Evolutionary conservation across 2,329 filamentous ascomycete genomes (phyloP), one percentile per base, ranked within the genome.

Genomic region (Fusarium tjaetaba): DNA sequence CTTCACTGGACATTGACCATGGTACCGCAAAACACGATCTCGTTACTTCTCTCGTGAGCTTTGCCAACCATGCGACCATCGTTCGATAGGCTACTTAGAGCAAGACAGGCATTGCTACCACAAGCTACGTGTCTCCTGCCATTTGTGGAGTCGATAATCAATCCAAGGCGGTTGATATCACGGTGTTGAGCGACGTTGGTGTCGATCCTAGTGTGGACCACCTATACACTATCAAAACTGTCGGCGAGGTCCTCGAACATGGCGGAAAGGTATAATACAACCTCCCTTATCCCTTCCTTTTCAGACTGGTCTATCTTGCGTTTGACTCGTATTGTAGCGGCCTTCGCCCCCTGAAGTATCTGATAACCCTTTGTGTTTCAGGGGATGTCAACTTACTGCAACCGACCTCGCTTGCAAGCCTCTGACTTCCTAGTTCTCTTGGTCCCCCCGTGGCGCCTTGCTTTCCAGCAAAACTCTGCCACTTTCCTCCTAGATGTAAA

Each of bases 241-340:
- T 61, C 9, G 13, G 59, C 11, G 36, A 61, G 22, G 36, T 42
- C 11, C 30, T 43, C 7, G 36, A 42, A 2, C 42, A 64, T 10
- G 30, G 7, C 2, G 10, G 55, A 32, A 38, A 64, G 30, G 24
- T 38, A 64, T 18, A 30, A 15, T 15, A 7, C 11, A 45, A 36
- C 4, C 7, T 5, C 7, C 2, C 6, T 26, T 24, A 2, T 7
- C 28, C 10, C 11, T 18, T 5, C 32, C 6, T 6, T 2, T 18
- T 39, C 28, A 42, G 2, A 36, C 7, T 7, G 4, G 20, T 24
- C 13, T 30, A 64, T n/a, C 10, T 63, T 7, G 36, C 30, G 43
- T 49, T 63, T 15, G 36, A 48, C 24, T 42, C 61, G 16, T 61
- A 62, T 24, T 26, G 22, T 26, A 14, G 61, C 3, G 20, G 11